Evolutionary conservation across 257 asterid species (phyloP), one percentile per base, ranked within the genome.

Genomic region (Solanum peruvianum): DNA sequence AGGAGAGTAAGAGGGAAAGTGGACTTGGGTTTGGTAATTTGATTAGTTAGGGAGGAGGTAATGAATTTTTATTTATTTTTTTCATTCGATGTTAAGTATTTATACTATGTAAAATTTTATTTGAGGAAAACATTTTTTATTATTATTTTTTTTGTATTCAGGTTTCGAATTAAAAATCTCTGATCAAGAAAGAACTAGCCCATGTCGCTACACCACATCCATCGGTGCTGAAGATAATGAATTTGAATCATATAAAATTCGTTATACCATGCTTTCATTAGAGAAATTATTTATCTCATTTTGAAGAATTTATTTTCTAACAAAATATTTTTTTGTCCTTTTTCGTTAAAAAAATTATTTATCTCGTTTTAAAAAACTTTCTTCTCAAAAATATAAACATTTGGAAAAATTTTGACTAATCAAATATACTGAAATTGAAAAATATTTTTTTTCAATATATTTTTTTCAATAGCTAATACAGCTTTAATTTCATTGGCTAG

Each of bases 41-140:
- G 15, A n/a, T n/a, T 4, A 12, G 16, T n/a, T 11, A 31, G 21
- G 31, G 16, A n/a, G 31, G 71, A n/a, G 64, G 18, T 16, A 52
- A 52, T 52, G n/a, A 18, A 16, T 18, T 16, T 52, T 52, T 42
- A 9, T 42, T 42, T 42, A 16, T 5, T 52, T 41, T 52, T 41
- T 41, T 6, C 0, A 6, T 16, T 52, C 3, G 1, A 3, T 52
- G 4, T 0, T 6, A 9, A 18, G 8, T 52, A 52, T 18, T 18
- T 4, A 0, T 23, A 52, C 6, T 2, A 11, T 6, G 1, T 37
- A 37, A 5, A 6, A 37, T 37, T 0, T 6, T 37, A 37, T 37
- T 37, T 0, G 39, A 37, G 39, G 1, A 37, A 37, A 37, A 37
- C 1, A 9, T 1, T 52, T 0, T 0, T 3, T 16, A 16, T 0